Percentiles rank a stretch among this genome's conserved stretches.
These are phyloP conservation scores for Thelephora ganbajun DNA, from an alignment of 768 basidiomycete genomes.

Conservation along the genomic window DNA sequence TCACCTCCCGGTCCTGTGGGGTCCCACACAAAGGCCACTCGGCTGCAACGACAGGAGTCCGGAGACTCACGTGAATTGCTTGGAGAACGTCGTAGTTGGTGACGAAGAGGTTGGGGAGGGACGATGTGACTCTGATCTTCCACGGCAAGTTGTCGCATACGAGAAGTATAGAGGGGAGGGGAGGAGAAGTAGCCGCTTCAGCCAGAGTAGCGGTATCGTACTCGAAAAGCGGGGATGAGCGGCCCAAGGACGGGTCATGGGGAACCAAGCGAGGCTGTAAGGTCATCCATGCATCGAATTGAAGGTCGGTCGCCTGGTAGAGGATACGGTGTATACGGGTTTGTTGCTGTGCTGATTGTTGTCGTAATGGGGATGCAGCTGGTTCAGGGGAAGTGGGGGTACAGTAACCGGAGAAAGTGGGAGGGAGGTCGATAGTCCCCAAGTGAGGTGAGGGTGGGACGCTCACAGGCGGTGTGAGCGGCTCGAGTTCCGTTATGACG, in stretches of 20 bases:
- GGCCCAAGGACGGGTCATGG: too few relatives aligned
- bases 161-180: too few relatives aligned
- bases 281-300: too few relatives aligned
- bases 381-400: too few relatives aligned
- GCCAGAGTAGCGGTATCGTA: background rate
- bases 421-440: too few relatives aligned
- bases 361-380: too few relatives aligned
- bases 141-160: background rate
- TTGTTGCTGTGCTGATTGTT: too few relatives aligned
- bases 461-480: background rate
- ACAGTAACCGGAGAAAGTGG: too few relatives aligned
- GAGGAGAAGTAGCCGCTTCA: background rate
- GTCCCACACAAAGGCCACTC: background rate
- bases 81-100: background rate
- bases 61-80: background rate
- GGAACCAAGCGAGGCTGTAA: too few relatives aligned
- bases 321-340: too few relatives aligned
- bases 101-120: background rate
- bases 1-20: background rate
- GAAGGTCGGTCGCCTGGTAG: too few relatives aligned
- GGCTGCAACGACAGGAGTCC: background rate
- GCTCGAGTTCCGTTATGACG: background rate
- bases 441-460: too few relatives aligned
- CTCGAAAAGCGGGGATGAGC: background rate
- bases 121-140: background rate